Evolutionary conservation across 2,329 filamentous ascomycete genomes (phyloP).

Genomic region (Xylaria sp.): DNA sequence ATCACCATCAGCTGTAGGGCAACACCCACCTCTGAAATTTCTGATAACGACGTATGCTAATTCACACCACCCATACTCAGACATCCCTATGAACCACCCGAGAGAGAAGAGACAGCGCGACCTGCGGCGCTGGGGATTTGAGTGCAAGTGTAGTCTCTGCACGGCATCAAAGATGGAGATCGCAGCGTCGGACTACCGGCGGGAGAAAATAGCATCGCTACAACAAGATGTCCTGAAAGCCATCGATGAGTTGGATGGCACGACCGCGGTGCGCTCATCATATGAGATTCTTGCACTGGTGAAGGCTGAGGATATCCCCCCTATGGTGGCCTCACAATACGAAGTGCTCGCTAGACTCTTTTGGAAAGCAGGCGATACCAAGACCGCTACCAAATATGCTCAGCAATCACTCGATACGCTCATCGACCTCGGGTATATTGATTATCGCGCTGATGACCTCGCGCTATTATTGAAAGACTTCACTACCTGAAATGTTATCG

Average conservation of each 20-base stretch:
- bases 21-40: neutral
- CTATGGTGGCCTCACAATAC: slow-evolving; percentile 49
- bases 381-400: slow-evolving; percentile 46
- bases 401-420: slow-evolving; percentile 46
- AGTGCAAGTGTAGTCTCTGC: slow-evolving; percentile 50
- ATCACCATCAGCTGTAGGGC: slow-evolving; percentile 45
- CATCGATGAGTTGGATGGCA: slow-evolving; percentile 43
- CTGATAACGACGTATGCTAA: neutral
- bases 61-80: slow-evolving; percentile 27
- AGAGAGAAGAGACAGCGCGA: slow-evolving; percentile 42
- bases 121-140: slow-evolving; percentile 49
- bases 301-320: slow-evolving; percentile 46
- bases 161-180: slow-evolving; percentile 40
- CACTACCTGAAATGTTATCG: neutral
- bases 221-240: slow-evolving; percentile 44
- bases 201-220: slow-evolving; percentile 44
- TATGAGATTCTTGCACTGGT: slow-evolving; percentile 46
- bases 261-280: slow-evolving; percentile 45
- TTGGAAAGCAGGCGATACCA: slow-evolving; percentile 45
- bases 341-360: slow-evolving; percentile 50
- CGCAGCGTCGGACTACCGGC: slow-evolving; percentile 48
- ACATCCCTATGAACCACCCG: slow-evolving; percentile 47
- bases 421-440: slow-evolving; percentile 47
- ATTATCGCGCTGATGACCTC: slow-evolving; percentile 35
- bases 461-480: slow-evolving; percentile 37